Evolutionary conservation across 805 yeast genomes (phyloP).

Genomic region (Ogataea dorogensis): DNA sequence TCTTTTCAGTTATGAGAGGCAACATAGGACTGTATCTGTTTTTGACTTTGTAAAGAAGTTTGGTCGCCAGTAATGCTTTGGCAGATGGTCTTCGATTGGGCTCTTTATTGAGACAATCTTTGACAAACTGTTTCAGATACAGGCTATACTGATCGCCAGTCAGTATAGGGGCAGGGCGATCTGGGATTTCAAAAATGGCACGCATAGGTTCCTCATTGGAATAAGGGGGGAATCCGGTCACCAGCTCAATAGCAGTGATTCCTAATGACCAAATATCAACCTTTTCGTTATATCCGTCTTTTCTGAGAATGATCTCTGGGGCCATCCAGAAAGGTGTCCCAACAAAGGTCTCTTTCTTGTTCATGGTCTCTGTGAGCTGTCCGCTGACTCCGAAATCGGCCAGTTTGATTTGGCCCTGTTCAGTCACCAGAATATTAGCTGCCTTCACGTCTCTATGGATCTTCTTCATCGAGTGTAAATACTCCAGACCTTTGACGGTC

Average conservation of each 20-base stretch:
- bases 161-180: conserved; percentile 58
- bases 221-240: conserved; percentile 80
- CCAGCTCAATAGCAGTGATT: conserved; percentile 82
- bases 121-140: conserved; percentile 53
- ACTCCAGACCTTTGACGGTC: conserved; percentile 67
- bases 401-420: conserved; percentile 66
- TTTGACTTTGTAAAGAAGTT: conserved; percentile 45
- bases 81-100: conserved; percentile 69
- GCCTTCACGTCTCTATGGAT: conserved; percentile 91
- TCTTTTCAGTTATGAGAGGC: conserved; percentile 35
- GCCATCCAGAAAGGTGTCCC: conserved; percentile 99
- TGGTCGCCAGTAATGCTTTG: conserved; percentile 47
- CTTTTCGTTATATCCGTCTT: conserved; percentile 70
- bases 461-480: conserved; percentile 70
- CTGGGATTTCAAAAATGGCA: conserved; percentile 69
- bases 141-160: conserved; percentile 43
- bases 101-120: conserved; percentile 62
- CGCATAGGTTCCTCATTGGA: conserved; percentile 73
- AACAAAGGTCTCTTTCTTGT: conserved; percentile 71
- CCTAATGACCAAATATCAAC: conserved; percentile 98
- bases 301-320: conserved; percentile 74
- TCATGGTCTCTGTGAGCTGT: conserved; percentile 57
- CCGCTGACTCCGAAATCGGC: conserved; percentile 96
- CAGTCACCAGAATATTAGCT: conserved; percentile 79
- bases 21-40: conserved; percentile 27